phyloP scores from a whole-genome alignment of 805 yeast genomes.

The Suhomyces xylopsoci region DNA sequence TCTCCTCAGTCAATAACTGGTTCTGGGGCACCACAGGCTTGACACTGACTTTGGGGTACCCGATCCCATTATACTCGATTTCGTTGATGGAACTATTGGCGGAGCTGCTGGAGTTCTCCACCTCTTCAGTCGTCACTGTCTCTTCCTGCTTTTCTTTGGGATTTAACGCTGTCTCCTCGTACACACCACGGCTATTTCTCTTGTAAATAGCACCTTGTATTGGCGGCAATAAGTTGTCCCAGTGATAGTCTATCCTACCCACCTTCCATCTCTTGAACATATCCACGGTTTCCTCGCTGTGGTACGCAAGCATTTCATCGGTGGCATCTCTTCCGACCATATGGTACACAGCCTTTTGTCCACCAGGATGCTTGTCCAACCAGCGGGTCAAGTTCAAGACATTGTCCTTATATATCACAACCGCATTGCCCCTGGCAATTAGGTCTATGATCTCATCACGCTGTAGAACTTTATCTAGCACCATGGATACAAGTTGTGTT shows the following conservation, averaged over 20 bases:
- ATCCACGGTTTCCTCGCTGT: conserved; percentile 53
- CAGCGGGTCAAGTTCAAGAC: conserved; percentile 69
- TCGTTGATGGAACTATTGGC: conserved; percentile 11
- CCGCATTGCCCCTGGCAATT: conserved; percentile 64
- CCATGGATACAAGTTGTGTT: not conserved
- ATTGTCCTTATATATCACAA: conserved; percentile 59
- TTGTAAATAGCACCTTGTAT: conserved; percentile 69
- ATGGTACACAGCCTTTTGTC: conserved; percentile 78
- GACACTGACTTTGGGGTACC: conserved; percentile 42
- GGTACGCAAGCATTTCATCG: conserved; percentile 87
- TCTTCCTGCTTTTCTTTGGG: conserved; percentile 4
- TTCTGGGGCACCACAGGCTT: conserved; percentile 54
- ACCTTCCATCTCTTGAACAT: conserved; percentile 57
- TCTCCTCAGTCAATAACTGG: conserved; percentile 37
- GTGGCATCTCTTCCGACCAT: conserved; percentile 89
- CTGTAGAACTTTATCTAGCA: conserved; percentile 13
- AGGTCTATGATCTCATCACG: conserved; percentile 47
- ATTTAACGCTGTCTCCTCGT: not conserved
- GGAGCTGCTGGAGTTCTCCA: conserved; percentile 4
- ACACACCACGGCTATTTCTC: not conserved
- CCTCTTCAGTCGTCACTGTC: not conserved
- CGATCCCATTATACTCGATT: conserved; percentile 21
- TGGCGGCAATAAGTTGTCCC: conserved; percentile 83
- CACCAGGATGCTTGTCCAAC: conserved; percentile 83
- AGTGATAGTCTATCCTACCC: conserved; percentile 59